Percentiles rank a stretch among this genome's conserved stretches.
Conservation (phyloP, 345 rosid genomes). For the Aquilaria malaccensis region DNA sequence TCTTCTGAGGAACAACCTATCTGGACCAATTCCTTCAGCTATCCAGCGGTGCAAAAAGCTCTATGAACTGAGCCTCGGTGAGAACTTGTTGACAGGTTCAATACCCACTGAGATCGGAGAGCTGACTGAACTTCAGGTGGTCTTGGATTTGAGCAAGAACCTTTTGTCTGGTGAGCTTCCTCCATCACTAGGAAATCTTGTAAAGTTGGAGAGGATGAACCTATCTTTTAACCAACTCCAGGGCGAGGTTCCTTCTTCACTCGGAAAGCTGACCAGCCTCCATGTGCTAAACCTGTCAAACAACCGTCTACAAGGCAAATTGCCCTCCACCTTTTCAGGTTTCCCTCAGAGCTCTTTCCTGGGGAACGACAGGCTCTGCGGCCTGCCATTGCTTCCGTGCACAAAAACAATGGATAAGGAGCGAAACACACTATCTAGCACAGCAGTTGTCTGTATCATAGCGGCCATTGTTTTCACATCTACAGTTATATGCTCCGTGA, state of each 20-base stretch:
- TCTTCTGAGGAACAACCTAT: conserved; percentile 59
- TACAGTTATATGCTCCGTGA: conserved; percentile 42
- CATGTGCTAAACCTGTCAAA: conserved; percentile 63
- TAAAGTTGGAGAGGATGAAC: conserved; percentile 64
- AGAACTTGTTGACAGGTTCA: conserved; percentile 52
- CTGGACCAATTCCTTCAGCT: conserved; percentile 60
- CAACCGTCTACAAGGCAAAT: conserved; percentile 59
- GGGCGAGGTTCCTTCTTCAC: conserved; percentile 55
- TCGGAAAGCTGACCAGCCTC: conserved; percentile 71
- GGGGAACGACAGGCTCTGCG: conserved; percentile 48
- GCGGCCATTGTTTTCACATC: conserved; percentile 55
- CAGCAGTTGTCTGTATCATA: conserved; percentile 36
- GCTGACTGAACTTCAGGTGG: conserved; percentile 74
- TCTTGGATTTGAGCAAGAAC: conserved; percentile 68
- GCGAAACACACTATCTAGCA: conserved; percentile 26
- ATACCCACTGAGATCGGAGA: conserved; percentile 69
- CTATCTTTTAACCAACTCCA: conserved; percentile 60
- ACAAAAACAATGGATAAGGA: conserved; percentile 14
- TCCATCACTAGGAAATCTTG: conserved; percentile 49
- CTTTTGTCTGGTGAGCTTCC: conserved; percentile 56
- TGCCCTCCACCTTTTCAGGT: conserved; percentile 47
- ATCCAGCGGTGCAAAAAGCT: conserved; percentile 71
- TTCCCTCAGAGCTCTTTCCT: conserved; percentile 51
- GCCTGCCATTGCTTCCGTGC: conserved; percentile 54
- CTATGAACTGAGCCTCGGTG: conserved; percentile 63